phyloP scores from a whole-genome alignment of 495 filamentous ascomycete species.

The Xylaria longipes region DNA sequence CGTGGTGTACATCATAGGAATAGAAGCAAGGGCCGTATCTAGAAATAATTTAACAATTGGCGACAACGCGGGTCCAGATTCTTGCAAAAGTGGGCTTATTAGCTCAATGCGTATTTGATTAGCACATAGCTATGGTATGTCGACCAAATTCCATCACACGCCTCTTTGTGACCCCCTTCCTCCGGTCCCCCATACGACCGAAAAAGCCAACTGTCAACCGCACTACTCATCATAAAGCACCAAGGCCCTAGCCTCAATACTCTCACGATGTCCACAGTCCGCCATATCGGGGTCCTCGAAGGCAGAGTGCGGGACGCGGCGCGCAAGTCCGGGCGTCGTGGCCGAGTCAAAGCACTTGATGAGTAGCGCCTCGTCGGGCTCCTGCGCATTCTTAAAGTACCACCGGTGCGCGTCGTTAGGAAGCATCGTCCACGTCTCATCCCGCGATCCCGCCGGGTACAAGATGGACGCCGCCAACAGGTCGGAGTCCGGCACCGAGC shows the following conservation, averaged over 20 bases:
- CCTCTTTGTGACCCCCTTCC: not conserved
- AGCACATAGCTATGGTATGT: not conserved
- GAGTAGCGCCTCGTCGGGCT: slow-evolving; percentile 62
- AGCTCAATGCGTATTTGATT: not conserved
- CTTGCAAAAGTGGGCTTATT: not conserved
- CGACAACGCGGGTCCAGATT: not conserved
- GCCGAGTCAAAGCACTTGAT: slow-evolving; percentile 75
- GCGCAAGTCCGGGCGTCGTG: slow-evolving; percentile 58
- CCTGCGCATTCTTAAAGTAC: slow-evolving; percentile 74
- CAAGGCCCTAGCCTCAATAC: slow-evolving; percentile 66
- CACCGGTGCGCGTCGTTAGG: slow-evolving; percentile 65
- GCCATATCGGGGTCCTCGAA: slow-evolving; percentile 61
- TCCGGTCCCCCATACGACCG: not conserved
- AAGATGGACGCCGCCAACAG: slow-evolving; percentile 71
- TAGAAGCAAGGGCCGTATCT: not conserved
- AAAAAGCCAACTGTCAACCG: not conserved
- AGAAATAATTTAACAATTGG: not conserved
- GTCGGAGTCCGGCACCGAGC: slow-evolving; percentile 66
- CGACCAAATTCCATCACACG: not conserved
- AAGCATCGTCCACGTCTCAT: slow-evolving; percentile 74
- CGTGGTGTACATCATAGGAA: not conserved
- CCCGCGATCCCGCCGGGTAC: slow-evolving; percentile 66
- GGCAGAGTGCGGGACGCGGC: slow-evolving; percentile 66
- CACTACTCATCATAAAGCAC: slow-evolving; percentile 51
- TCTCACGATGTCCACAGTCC: slow-evolving; percentile 68